A percentile compares a stretch with the other conserved stretches of the same genome.
These are phyloP conservation scores for Arbutus unedo DNA, from an alignment of 148 eudicot genomes.

Conservation along the genomic window DNA sequence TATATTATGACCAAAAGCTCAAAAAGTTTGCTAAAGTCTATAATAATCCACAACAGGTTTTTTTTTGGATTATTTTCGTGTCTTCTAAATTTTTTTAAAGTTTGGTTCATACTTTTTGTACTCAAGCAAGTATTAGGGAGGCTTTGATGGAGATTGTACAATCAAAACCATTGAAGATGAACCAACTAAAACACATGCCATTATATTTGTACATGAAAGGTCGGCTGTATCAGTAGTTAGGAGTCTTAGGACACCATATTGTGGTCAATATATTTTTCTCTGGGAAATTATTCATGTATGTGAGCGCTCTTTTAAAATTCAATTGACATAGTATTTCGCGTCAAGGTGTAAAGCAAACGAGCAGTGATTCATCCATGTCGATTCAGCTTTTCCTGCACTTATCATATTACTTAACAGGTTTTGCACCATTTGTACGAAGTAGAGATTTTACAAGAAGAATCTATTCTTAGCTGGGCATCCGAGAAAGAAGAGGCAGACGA, in stretches of 20 bases:
- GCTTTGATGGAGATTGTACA: background rate
- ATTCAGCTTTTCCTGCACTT: background rate
- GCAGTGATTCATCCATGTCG: background rate
- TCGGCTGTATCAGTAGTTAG: background rate
- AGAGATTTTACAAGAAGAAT: conserved; percentile 82
- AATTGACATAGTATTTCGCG: background rate
- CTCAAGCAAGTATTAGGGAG: background rate
- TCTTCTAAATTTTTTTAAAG: too few relatives aligned
- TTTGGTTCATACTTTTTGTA: background rate
- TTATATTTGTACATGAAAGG: background rate
- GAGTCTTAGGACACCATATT: background rate
- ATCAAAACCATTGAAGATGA: background rate
- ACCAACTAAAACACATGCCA: background rate
- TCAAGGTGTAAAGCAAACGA: background rate
- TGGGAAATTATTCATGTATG: background rate
- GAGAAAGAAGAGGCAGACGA: conserved; percentile 93
- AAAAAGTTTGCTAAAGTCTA: too few relatives aligned
- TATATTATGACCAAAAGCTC: too few relatives aligned
- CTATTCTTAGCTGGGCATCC: conserved; percentile 76
- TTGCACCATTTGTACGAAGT: conserved; percentile 65
- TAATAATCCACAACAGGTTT: too few relatives aligned
- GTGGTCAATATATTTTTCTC: background rate
- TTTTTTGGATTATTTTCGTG: too few relatives aligned
- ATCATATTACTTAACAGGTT: conserved; percentile 36
- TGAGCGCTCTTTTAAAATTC: background rate